Evolutionary conservation across 2,329 filamentous ascomycete species (phyloP), one percentile per base, ranked within the genome.

Genomic region (Alternaria ethzedia): DNA sequence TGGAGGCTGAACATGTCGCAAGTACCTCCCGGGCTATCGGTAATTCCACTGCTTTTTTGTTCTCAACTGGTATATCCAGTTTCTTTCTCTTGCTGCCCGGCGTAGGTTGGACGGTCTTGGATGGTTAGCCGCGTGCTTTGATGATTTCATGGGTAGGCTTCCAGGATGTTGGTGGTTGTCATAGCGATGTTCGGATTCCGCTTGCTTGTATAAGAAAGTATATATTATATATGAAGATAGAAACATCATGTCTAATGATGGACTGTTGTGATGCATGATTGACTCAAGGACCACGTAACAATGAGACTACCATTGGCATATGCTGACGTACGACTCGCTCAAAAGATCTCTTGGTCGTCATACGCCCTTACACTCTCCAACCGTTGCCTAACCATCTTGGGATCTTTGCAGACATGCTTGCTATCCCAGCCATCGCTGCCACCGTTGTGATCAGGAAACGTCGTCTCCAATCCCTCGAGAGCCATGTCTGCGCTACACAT

Each of bases 341-440:
- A 76, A 30, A 72, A 78, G 21, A 78, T 78, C 67, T 77, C 59
- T 58, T 77, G 75, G 54, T 76, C 75, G 54, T 78, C 75, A 60
- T 78, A 78, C 44, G 75, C 75, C 56, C 76, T 67, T 13, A 75
- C 71, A 54, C 70, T 71, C 59, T 75, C 71, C 57, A 75, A 52
- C 54, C 67, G 61, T 57, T 64, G 49, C 47, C 68, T 64, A 3
- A 73, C 69, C 36, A 57, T 59, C 1, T 50, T 63, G 0, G 64
- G 66, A 20, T 74, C 70, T n/a, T 67, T 63, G 32, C 70, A 75
- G 0, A 74, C 72, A 61, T 78, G 76, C 51, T 76, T 78, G n/a
- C 69, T 73, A 63, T 78, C 76, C 76, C 76, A 78, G 3, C 75
- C 76, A 69, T 78, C 76, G 57, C 74, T 77, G 0, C 76, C 76